A percentile compares a stretch with the other conserved stretches of the same genome.
These are phyloP conservation scores for Yamagishiella unicocca DNA, from an alignment of 139 green algal species.

Conservation along the genomic window DNA sequence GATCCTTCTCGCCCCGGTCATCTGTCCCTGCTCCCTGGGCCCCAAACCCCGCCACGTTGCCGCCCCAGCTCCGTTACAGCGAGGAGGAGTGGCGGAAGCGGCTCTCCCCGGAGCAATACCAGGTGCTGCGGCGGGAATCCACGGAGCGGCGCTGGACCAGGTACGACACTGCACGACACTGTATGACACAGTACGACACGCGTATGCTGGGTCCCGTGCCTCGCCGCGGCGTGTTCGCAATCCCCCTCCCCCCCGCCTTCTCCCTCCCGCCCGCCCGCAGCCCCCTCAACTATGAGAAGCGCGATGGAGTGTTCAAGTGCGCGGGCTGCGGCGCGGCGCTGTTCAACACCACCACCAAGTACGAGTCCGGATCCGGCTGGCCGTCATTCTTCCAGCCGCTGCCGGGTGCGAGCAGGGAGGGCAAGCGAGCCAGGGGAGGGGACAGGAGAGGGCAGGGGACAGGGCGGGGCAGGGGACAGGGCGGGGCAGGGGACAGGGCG, in stretches of 20 bases:
- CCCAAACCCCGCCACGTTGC: too few species aligned
- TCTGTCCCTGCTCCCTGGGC: too few species aligned
- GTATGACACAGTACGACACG: too few species aligned
- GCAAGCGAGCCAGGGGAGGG: not conserved
- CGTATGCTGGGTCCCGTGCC: too few species aligned
- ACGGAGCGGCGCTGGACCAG: conserved; percentile 74
- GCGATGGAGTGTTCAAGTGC: conserved; percentile 71
- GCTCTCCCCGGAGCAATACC: conserved; percentile 69
- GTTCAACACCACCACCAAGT: conserved; percentile 83
- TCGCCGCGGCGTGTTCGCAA: not conserved
- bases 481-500: not conserved
- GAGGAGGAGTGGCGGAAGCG: conserved; percentile 62
- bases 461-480: too few species aligned
- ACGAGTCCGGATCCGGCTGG: conserved; percentile 79
- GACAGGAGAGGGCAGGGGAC: not conserved
- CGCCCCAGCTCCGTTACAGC: conserved; percentile 37
- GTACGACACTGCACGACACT: too few species aligned
- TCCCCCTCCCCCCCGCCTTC: not conserved
- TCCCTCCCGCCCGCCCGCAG: not conserved
- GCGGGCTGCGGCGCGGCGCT: conserved; percentile 77
- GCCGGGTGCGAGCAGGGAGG: conserved; percentile 42
- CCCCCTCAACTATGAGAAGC: conserved; percentile 81
- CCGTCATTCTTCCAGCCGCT: conserved; percentile 85
- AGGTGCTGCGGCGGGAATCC: conserved; percentile 71
- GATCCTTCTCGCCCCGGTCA: too few species aligned